Evolutionary conservation across 768 basidiomycete species (phyloP).

Genomic region (Mycena alexandri): DNA sequence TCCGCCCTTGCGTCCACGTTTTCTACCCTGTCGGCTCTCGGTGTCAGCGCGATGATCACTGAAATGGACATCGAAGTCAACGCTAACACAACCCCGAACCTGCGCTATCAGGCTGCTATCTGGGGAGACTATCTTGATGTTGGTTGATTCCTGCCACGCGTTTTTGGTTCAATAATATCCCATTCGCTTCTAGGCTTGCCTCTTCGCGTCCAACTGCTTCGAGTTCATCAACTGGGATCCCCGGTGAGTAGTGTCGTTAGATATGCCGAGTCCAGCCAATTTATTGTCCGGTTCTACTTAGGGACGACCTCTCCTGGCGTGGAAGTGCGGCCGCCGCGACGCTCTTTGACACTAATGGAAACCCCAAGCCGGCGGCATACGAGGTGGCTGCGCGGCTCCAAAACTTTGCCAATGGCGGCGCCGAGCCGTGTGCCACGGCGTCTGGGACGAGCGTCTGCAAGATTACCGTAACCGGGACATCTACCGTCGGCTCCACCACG

Average conservation of each 20-base stretch:
- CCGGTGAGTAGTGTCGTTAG: neutral
- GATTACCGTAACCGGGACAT: slow-evolving; percentile 6
- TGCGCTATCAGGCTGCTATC: slow-evolving; percentile 33
- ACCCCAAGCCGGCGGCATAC: slow-evolving; percentile 34
- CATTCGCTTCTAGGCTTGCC: slow-evolving; percentile 19
- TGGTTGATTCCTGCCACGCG: neutral
- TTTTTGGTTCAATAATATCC: neutral
- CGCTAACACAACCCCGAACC: slow-evolving; percentile 5
- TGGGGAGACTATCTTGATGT: slow-evolving; percentile 36
- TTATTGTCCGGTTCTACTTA: neutral
- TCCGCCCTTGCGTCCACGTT: slow-evolving; percentile 30
- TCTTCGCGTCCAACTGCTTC: slow-evolving; percentile 32
- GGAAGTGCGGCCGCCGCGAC: slow-evolving; percentile 33
- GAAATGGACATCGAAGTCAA: slow-evolving; percentile 30
- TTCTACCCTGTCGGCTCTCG: slow-evolving; percentile 26
- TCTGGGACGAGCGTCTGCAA: slow-evolving; percentile 30
- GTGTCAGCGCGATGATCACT: slow-evolving; percentile 30
- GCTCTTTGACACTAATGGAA: slow-evolving; percentile 30
- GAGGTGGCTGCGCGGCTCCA: slow-evolving; percentile 32
- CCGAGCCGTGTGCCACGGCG: slow-evolving; percentile 27
- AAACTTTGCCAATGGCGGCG: slow-evolving; percentile 28
- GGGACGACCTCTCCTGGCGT: slow-evolving; percentile 36
- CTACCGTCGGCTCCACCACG: slow-evolving; percentile 4
- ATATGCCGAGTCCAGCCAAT: neutral
- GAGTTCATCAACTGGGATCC: slow-evolving; percentile 37